Evolutionary conservation across 306 rosid species (phyloP), one percentile per base, ranked within the genome.

Genomic region (Crotalaria pallida): DNA sequence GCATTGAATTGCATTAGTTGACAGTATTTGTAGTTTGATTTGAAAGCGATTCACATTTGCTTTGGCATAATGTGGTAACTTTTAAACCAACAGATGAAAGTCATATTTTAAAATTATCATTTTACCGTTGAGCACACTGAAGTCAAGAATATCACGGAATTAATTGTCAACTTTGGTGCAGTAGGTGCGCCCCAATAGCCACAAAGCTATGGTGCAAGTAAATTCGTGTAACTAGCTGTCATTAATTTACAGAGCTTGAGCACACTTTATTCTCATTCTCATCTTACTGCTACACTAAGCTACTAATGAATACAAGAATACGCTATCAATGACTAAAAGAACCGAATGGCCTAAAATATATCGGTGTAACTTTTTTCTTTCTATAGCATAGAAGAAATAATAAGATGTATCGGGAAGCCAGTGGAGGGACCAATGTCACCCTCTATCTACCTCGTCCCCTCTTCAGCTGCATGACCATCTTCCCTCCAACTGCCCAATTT

Each of bases 401-500:
- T 48, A 69, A 16, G 29, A 65, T 53, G 58, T 31, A 65, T 43
- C n/a, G n/a, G 63, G 61, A 50, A 23, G 38, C 59, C 65, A 57
- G 45, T 57, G 29, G 69, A 56, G 12, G 23, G 31, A 65, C 72
- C 58, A 70, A 77, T 24, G 10, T 55, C 27, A 52, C 52, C 62
- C 76, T n/a, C 36, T 31, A 31, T 74, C 73, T 85, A 79, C 22
- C 34, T 23, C 23, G 27, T 73, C 73, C 53, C 58, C 17, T 67
- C 92, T 53, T 87, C 88, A 34, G 74, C 82, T 55, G 78, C 16
- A 70, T 84, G 77, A 27, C 69, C 78, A 78, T 92, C 98, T 79
- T 90, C 89, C 34, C 67, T 83, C 80, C 88, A 75, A 80, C 88
- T 73, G 43, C 98, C 97, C 83, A 93, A 76, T 75, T 76, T 93